These are phyloP conservation scores for Ustilago trichophora DNA, from an alignment of 1,284 basidiomycete genomes.

Conservation along the genomic window DNA sequence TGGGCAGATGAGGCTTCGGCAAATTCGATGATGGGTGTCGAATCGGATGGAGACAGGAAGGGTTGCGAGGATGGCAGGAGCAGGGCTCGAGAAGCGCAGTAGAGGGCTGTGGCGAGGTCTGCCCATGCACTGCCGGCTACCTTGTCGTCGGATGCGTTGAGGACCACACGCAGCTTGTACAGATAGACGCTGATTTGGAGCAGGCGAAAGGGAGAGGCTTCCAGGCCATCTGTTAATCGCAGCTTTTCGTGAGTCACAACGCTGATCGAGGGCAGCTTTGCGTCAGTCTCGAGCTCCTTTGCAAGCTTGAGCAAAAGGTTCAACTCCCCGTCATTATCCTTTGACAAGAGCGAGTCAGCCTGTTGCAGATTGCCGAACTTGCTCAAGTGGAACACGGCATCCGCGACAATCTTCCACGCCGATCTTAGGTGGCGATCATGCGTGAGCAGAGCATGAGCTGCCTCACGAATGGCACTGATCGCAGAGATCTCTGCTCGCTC, in stretches of 20 bases:
- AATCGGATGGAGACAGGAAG: conserved; percentile 68
- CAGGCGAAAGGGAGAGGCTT: conserved; percentile 14
- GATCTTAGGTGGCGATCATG: conserved; percentile 66
- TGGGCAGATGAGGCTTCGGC: conserved; percentile 60
- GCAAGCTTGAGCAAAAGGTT: conserved; percentile 33
- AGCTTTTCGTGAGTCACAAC: conserved; percentile 34
- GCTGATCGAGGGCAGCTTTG: conserved; percentile 50
- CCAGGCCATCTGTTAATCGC: background rate
- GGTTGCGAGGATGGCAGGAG: conserved; percentile 23
- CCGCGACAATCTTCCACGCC: conserved; percentile 86
- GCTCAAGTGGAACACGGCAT: conserved; percentile 73
- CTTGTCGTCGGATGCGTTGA: conserved; percentile 51
- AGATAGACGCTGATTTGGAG: conserved; percentile 45
- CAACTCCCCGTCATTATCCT: conserved; percentile 9
- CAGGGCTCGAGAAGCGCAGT: conserved; percentile 26
- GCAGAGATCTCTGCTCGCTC: conserved; percentile 80
- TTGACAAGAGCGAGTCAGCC: conserved; percentile 1
- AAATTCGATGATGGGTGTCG: conserved; percentile 68
- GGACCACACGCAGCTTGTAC: conserved; percentile 58
- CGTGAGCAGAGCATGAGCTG: conserved; percentile 72
- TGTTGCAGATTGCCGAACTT: conserved; percentile 28
- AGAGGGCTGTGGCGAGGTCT: conserved; percentile 58
- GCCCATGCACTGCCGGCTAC: conserved; percentile 59
- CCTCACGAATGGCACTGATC: conserved; percentile 72
- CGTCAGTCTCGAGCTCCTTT: conserved; percentile 45